Evolutionary conservation across 208 protist genomes (phyloP), one percentile per base, ranked within the genome.

Genomic region (Willaertia magna): DNA sequence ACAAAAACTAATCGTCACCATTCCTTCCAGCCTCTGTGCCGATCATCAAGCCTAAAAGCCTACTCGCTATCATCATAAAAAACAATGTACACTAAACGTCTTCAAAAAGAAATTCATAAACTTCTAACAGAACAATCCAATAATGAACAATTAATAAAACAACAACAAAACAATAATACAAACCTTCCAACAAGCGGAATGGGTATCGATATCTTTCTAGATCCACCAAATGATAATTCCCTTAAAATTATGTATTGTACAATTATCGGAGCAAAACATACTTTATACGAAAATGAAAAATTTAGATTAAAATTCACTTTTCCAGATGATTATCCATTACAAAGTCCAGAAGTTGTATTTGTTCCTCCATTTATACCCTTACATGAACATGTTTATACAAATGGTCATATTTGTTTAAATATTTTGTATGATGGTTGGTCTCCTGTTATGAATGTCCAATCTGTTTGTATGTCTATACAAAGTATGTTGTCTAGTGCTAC

Each of bases 301-400:
- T 78, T 46, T 46, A 12, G 20, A 7, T 22, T 78, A 4, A 6
- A 43, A 78, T 78, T 78, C 44, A 46, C 3, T 3, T 78, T 78
- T 78, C 12, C 74, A 20, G 44, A 78, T 78, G 42, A 78, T 46
- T 78, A 78, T 46, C 74, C 74, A 4, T 46, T 78, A 11, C 18
- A 40, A 46, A 30, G 16, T 30, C 74, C 74, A 7, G 74, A 78
- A 26, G 74, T 78, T 30, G 42, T 78, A 30, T 40, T 78, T 46
- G 26, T 47, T 46, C 42, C 30, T n/a, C 42, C 74, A 46, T 12
- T 44, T 20, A 26, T 43, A 11, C 74, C 74, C 0, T 12, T 78
- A 9, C 74, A 78, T 78, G 74, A 78, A 78, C 74, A 78, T 78
- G 74, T 78, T n/a, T 78, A 78, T 78, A 30, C 74, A 20, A 78